Base-by-base conservation (phyloP, 768 basidiomycete species). In the Mycena latifolia region DNA sequence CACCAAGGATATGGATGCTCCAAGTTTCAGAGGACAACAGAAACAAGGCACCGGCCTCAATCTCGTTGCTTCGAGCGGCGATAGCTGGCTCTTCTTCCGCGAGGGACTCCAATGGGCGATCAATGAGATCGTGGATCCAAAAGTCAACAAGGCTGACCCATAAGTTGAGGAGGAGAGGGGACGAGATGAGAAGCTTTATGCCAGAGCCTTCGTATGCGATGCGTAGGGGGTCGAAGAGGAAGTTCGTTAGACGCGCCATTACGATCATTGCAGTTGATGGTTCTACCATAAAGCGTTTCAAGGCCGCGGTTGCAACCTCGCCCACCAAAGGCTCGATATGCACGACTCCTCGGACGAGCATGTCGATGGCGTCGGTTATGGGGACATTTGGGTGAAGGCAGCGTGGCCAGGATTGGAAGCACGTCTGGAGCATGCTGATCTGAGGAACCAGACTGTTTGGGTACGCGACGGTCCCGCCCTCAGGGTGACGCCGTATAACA, bases 391-490 rank as follows among this genome's bases (percentile, higher is more conserved):
- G 77, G 72, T 90, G 87, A 46, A 95, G 81, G 71, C 89, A 92
- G 3, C 96, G 88, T 0, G 96, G 96, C 89, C 95, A 92, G 7
- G 92, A 86, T 65, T 92, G 90, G 76, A 95, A 92, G 72, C 91
- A 89, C 0, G 90, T 87, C 69, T 91, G 87, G 5, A 96, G 82
- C 35, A 96, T 81, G 55, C 81, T 85, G 71, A 98, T 88, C 61
- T 90, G 88, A 0, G 92, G 83, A 20, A 80, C 77, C 12, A 86
- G 81, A 56, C 83, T 80, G 24, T 80, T 81, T 17, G 92, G 87
- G 75, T 95, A 97, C 7, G 89, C 89, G 27, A 92, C 80, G 22
- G 80, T 77, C 6, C 85, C 81, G 33, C 79, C 86, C 72, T 91
- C 89, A 0, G 83, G 79, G 73, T 95, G 93, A 27, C 89, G 86